Base-by-base conservation (phyloP, 805 yeast species). In the Pichia exigua region DNA sequence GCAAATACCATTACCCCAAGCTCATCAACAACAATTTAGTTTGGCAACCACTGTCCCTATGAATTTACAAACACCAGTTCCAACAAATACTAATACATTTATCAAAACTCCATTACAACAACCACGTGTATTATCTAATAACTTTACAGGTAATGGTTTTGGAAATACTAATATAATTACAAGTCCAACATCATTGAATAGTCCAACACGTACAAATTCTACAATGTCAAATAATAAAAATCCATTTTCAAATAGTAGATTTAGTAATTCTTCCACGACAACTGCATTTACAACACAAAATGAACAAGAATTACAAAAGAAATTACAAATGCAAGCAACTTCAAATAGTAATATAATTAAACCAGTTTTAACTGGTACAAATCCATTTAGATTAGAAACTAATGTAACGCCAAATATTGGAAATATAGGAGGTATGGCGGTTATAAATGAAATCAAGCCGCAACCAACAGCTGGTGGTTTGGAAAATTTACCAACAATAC, bases 391-490 rank as follows among this genome's bases (percentile, higher is more conserved):
- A 22, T 47, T 55, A 26, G 56, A 53, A 40, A 53, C 54, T 3
- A 46, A 45, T 28, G 18, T 46, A 6, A 50, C 61, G 13, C 60
- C 63, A 4, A 52, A 56, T 8, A 61, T 58, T 17, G 60, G 54
- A 41, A 42, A 32, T 41, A 45, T 20, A 13, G 47, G 57, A 11
- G 24, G 42, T 12, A 44, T 66, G 61, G 42, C 54, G 54, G 44
- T 42, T 12, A 47, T 45, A 28, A 44, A 48, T 4, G 59, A 62
- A 48, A 21, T 76, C 57, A 67, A 72, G 59, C 69, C 73, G 17
- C 85, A 79, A 60, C 76, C 80, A 2, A 83, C 89, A 2, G 85
- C 88, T 35, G 92, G 91, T 4, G 92, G 91, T 0, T 73, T 82
- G 54, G 91, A 85, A 61, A 70, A 71, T 47, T 64, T 84, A 44